These are phyloP conservation scores for Citrus sp. DNA, from an alignment of 345 rosid genomes.

Conservation along the genomic window DNA sequence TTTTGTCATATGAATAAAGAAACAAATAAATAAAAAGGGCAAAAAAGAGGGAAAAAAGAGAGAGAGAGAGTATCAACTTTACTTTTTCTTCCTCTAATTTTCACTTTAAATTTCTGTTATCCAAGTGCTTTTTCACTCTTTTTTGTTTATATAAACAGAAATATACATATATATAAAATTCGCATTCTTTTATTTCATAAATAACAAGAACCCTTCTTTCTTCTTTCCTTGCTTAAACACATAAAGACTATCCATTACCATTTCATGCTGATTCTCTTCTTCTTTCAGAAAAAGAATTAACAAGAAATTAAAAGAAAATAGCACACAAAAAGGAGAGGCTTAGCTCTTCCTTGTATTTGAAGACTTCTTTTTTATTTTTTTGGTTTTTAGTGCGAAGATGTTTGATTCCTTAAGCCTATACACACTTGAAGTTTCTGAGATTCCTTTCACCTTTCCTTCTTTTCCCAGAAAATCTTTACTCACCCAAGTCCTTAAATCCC, in stretches of 20 bases:
- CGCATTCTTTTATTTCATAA: not conserved
- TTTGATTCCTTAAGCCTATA: constrained; percentile 40
- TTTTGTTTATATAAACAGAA: not conserved
- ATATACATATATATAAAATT: not conserved
- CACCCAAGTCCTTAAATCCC: constrained; percentile 30
- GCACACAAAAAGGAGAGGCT: constrained; percentile 37
- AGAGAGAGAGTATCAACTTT: constrained; percentile 36
- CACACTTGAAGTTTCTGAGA: constrained; percentile 46
- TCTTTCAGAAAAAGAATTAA: constrained; percentile 20
- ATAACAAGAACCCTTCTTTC: not conserved
- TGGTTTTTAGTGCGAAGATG: constrained; percentile 27
- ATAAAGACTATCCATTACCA: not conserved
- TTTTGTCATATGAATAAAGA: constrained; percentile 36
- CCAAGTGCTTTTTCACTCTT: constrained; percentile 30
- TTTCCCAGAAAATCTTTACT: constrained; percentile 28
- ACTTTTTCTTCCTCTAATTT: constrained; percentile 30
- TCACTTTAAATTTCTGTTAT: constrained; percentile 51
- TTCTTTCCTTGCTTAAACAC: constrained; percentile 20
- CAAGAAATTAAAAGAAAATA: constrained; percentile 13
- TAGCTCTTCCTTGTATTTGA: constrained; percentile 55
- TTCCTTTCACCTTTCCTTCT: constrained; percentile 47
- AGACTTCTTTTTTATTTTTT: constrained; percentile 23
- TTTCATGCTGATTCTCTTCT: constrained; percentile 24
- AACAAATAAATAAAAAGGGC: not conserved
- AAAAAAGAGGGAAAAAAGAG: not conserved